These are phyloP conservation scores for Pilaira anomala DNA, from an alignment of 192 early-diverging fungal species.

Conservation along the genomic window DNA sequence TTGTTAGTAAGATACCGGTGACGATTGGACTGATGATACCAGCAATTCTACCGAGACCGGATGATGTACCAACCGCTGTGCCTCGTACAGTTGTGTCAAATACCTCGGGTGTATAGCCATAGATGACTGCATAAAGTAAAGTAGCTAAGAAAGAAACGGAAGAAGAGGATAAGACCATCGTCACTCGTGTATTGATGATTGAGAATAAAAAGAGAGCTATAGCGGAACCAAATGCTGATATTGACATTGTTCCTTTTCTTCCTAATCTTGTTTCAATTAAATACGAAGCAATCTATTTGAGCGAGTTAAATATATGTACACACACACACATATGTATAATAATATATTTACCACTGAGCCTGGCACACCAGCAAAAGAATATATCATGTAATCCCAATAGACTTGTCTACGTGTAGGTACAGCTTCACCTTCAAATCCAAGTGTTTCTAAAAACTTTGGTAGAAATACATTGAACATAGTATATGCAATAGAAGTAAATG, in stretches of 20 bases:
- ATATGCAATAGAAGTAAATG: slow-evolving; percentile 69
- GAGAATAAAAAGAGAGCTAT: slow-evolving; percentile 69
- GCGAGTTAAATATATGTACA: background rate
- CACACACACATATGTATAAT: background rate
- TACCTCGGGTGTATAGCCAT: slow-evolving; percentile 86
- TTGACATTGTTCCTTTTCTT: slow-evolving; percentile 75
- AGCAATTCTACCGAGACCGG: slow-evolving; percentile 68
- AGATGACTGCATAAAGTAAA: slow-evolving; percentile 81
- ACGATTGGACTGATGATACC: slow-evolving; percentile 76
- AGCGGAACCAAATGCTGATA: slow-evolving; percentile 70
- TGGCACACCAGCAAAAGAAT: slow-evolving; percentile 73
- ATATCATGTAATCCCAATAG: slow-evolving; percentile 73
- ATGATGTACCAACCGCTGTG: slow-evolving; percentile 75
- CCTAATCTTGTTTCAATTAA: slow-evolving; percentile 74
- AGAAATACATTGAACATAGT: slow-evolving; percentile 90
- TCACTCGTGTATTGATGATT: slow-evolving; percentile 45
- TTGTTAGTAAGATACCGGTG: slow-evolving; percentile 59
- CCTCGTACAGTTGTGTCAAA: slow-evolving; percentile 75
- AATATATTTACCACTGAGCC: slow-evolving; percentile 66
- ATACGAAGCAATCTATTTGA: slow-evolving; percentile 45
- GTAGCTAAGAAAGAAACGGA: slow-evolving; percentile 64
- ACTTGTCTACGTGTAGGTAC: slow-evolving; percentile 46
- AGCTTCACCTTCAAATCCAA: slow-evolving; percentile 39
- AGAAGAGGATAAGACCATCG: slow-evolving; percentile 60
- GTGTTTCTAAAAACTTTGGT: slow-evolving; percentile 71